Percentiles rank a stretch among this genome's conserved stretches.
Conservation (phyloP, 2,329 filamentous ascomycete genomes). For the Leptoxyphium fumago region DNA sequence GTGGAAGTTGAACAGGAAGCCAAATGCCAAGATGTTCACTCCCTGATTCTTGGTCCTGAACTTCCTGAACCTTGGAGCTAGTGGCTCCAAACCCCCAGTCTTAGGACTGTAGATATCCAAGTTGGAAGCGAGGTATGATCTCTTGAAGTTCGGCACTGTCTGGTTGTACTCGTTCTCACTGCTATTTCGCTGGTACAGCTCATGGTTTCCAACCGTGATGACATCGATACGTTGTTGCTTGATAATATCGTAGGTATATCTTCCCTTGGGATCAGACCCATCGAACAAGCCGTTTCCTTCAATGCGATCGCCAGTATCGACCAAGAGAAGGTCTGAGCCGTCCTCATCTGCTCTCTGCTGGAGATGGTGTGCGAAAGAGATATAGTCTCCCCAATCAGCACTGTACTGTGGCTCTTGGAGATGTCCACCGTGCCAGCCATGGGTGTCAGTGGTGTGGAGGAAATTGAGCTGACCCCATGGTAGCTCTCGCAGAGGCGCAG, state of each 20-base stretch:
- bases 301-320: constrained; percentile 86
- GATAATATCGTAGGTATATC: constrained; percentile 78
- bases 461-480: constrained; percentile 90
- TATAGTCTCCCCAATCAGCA: constrained; percentile 94
- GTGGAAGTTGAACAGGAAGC: constrained; percentile 89
- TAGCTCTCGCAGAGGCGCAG: constrained; percentile 68
- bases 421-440: constrained; percentile 92
- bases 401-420: constrained; percentile 85
- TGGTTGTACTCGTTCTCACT: constrained; percentile 62
- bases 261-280: constrained; percentile 70
- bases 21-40: constrained; percentile 72
- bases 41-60: constrained; percentile 86
- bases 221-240: constrained; percentile 71
- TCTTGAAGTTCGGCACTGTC: constrained; percentile 70
- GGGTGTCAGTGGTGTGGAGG: constrained; percentile 85
- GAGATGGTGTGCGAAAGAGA: constrained; percentile 81
- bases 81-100: constrained; percentile 55
- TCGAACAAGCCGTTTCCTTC: constrained; percentile 95
- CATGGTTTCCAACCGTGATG: constrained; percentile 82
- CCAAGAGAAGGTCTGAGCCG: constrained; percentile 73
- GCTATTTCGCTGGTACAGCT: constrained; percentile 72
- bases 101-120: constrained; percentile 69
- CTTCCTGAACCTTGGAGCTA: constrained; percentile 71
- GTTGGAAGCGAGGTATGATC: constrained; percentile 78
- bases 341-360: constrained; percentile 60